Conservation (phyloP, 306 rosid genomes). For the Crotalaria pallida region DNA sequence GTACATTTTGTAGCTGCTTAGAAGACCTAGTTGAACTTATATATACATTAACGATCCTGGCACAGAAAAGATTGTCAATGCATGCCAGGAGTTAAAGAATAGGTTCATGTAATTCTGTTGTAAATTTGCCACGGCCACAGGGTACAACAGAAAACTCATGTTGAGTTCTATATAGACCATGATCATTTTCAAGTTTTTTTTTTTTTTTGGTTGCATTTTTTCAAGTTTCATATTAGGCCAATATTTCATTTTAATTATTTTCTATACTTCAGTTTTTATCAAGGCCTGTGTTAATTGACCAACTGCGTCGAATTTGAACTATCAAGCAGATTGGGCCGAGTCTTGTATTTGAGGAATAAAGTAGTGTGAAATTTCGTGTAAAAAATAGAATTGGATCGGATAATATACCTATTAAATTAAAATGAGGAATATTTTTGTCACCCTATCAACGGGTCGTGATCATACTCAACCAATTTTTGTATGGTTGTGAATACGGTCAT, state of each 20-base stretch:
- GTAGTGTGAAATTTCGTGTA: no score
- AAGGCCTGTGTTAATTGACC: neutral
- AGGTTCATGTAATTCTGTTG: neutral
- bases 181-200: neutral
- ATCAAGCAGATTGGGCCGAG: neutral
- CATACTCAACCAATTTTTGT: no score
- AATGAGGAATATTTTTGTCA: no score
- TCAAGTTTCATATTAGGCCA: no score
- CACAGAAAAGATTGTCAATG: neutral
- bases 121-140: conserved; percentile 9
- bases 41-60: neutral
- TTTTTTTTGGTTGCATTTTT: no score
- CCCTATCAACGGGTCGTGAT: no score
- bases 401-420: no score
- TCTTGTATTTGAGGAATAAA: no score
- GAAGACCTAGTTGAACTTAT: conserved; percentile 8
- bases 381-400: no score
- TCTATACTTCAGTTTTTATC: neutral
- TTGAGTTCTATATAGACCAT: neutral
- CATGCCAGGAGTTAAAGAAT: neutral
- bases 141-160: neutral
- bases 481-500: no score
- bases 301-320: neutral
- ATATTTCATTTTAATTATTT: neutral
- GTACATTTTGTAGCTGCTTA: neutral